phyloP scores from a whole-genome alignment of 2,329 filamentous ascomycete genomes.

The Ceratocystis ficicola region DNA sequence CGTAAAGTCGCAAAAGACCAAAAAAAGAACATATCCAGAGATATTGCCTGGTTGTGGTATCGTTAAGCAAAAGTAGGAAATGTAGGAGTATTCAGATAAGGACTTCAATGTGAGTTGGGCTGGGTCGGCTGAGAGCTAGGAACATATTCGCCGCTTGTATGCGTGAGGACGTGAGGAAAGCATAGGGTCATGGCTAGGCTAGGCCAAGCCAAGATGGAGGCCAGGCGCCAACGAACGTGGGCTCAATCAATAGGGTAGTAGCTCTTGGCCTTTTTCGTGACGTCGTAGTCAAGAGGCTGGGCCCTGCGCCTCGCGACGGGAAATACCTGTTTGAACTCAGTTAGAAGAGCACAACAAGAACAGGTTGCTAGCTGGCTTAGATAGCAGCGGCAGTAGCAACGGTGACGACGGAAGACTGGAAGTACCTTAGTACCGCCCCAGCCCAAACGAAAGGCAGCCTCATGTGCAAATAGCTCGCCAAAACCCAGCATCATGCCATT shows the following conservation, averaged over 20 bases:
- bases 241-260: constrained; percentile 20
- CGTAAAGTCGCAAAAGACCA: background rate
- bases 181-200: background rate
- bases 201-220: background rate
- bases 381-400: constrained; percentile 11
- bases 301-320: constrained; percentile 47
- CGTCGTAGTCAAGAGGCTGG: constrained; percentile 63
- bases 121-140: background rate
- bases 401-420: constrained; percentile 25
- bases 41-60: background rate
- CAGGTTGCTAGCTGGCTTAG: constrained; percentile 10
- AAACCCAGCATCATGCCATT: constrained; percentile 98
- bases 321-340: constrained; percentile 38
- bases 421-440: constrained; percentile 87
- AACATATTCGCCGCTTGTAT: background rate
- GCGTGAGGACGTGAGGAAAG: background rate
- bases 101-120: background rate
- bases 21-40: background rate
- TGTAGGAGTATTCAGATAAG: background rate
- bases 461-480: constrained; percentile 91
- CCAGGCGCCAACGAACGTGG: no score
- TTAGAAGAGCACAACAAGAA: constrained; percentile 20
- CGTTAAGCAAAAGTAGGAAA: constrained; percentile 7
- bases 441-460: constrained; percentile 81
- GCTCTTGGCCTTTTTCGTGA: constrained; percentile 30